Evolutionary conservation across 495 filamentous ascomycete species (phyloP), one percentile per base, ranked within the genome.

Genomic region (Xylaria nigripes): DNA sequence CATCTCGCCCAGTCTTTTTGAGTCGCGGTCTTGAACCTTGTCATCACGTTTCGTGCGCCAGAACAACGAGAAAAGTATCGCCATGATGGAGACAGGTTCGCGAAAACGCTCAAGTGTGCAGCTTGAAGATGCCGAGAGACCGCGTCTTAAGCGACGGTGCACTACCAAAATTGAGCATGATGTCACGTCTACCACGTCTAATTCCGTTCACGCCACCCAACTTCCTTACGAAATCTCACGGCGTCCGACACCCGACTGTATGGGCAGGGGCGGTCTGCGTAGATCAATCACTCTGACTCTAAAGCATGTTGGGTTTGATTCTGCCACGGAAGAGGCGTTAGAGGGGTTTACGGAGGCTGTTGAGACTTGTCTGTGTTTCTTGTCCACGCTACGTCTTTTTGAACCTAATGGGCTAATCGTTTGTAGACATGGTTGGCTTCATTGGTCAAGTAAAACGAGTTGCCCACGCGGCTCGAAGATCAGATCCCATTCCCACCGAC

Each of bases 281-380:
- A 67, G 72, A 29, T 65, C 68, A 45, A 68, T 77, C 34, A 66
- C 60, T 0, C 43, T 76, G 32, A 62, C 61, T 3, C 51, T 77
- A 51, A 47, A 70, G 21, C 63, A 71, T 19, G 66, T 73, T 5
- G 75, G 75, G 24, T 77, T 75, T 46, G 69, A 73, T 13, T 46
- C 60, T 16, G 65, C 72, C 8, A 61, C 56, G 12, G 61, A 65
- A 8, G 70, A 73, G 8, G 73, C 73, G 2, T 54, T 77, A 41
- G 73, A 76, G 56, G 67, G 63, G 52, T 76, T 76, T 23, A 67
- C 68, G 0, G 45, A 61, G 13, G 50, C 61, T 44, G 62, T 61
- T 1, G 73, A 77, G 42, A 65, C 61, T 1, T 77, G 74, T 76
- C 65, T 9, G 64, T 54, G 40, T 16, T 54, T 24, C 27, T 34